A percentile compares a stretch with the other conserved stretches of the same genome.
These are phyloP conservation scores for Mallotus nudiflorus DNA, from an alignment of 345 rosid species.

Conservation along the genomic window DNA sequence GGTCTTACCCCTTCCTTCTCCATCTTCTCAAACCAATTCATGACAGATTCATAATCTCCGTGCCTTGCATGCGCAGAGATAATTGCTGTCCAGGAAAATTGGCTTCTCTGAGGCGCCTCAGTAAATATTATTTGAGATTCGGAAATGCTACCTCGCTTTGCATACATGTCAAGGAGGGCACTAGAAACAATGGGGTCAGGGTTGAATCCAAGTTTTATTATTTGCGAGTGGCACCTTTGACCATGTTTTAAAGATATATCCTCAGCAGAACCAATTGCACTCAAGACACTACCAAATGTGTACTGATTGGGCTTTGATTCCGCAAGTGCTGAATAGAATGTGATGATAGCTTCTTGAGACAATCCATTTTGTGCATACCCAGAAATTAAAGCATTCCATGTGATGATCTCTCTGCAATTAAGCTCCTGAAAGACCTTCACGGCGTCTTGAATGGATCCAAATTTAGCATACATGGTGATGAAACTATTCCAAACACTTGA, in stretches of 20 bases:
- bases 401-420: slow-evolving; percentile 46
- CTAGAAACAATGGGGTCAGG: slow-evolving; percentile 61
- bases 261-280: slow-evolving; percentile 76
- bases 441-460: slow-evolving; percentile 55
- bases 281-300: slow-evolving; percentile 83
- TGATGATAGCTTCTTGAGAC: slow-evolving; percentile 52
- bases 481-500: slow-evolving; percentile 64
- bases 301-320: slow-evolving; percentile 66
- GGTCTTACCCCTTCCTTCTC: slow-evolving; percentile 53
- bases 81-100: slow-evolving; percentile 78
- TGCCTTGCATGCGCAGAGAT: slow-evolving; percentile 87
- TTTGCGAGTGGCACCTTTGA: slow-evolving; percentile 66
- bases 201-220: slow-evolving; percentile 61
- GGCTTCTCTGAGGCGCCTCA: slow-evolving; percentile 52
- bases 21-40: slow-evolving; percentile 66
- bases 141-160: slow-evolving; percentile 78
- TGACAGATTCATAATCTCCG: slow-evolving; percentile 75
- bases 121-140: slow-evolving; percentile 66
- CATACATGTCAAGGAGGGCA: slow-evolving; percentile 92
- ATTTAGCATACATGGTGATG: slow-evolving; percentile 84
- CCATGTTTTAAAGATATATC: slow-evolving; percentile 75
- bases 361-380: slow-evolving; percentile 70
- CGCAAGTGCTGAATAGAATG: slow-evolving; percentile 38
- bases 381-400: slow-evolving; percentile 89
- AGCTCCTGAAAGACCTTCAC: slow-evolving; percentile 61